Conservation (phyloP, 2,329 filamentous ascomycete species). For the Trichoderma sp. region DNA sequence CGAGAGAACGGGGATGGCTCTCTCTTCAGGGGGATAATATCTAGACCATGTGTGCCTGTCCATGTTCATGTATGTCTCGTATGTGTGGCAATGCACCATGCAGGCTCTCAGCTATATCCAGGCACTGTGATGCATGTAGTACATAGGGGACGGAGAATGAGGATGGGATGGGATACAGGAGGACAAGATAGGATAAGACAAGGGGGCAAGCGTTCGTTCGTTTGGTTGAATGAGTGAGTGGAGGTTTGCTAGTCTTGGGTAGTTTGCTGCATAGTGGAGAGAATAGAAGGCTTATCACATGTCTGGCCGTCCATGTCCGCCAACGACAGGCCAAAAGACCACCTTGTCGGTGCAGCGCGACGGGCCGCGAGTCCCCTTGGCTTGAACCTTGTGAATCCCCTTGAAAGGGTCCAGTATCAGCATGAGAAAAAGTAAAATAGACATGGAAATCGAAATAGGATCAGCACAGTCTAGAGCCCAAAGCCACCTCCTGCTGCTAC, state of each 20-base stretch:
- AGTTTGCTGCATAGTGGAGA: not conserved
- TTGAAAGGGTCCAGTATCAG: not conserved
- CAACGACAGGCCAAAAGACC: not conserved
- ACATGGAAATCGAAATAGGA: not conserved
- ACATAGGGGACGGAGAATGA: not conserved
- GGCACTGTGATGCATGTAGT: not conserved
- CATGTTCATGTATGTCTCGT: not conserved
- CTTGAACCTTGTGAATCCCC: not conserved
- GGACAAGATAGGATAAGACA: not conserved
- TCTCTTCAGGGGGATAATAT: not conserved
- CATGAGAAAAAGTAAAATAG: not conserved
- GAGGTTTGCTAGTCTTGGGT: not conserved
- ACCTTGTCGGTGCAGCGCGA: not conserved
- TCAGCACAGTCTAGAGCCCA: not conserved
- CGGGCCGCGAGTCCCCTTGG: conserved; percentile 1
- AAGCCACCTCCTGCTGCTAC: not conserved
- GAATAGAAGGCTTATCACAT: not conserved
- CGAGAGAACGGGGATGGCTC: not conserved
- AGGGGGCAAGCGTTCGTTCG: not conserved
- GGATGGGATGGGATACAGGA: not conserved
- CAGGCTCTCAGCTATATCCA: not conserved
- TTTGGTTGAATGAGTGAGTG: not conserved
- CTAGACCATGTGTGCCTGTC: not conserved
- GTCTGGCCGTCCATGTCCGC: not conserved
- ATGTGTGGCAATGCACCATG: not conserved